Conservation (phyloP, 352 stramenopile genomes). For the Pythium inflatum region DNA sequence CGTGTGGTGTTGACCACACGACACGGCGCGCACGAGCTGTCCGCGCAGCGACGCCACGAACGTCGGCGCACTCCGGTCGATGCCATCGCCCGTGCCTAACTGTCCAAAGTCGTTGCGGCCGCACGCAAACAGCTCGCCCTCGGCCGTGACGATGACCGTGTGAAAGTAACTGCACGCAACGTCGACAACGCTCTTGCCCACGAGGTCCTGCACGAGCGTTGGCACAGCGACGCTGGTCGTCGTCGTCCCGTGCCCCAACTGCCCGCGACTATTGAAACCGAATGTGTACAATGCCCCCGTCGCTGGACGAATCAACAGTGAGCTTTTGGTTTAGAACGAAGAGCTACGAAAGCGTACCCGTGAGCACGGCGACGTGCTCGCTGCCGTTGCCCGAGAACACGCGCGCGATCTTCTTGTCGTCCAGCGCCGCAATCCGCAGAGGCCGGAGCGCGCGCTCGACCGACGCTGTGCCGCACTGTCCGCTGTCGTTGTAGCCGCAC, state of each 20-base stretch:
- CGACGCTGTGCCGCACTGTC: conserved; percentile 89
- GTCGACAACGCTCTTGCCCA: conserved; percentile 62
- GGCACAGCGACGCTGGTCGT: conserved; percentile 53
- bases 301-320: conserved; percentile 48
- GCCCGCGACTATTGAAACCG: conserved; percentile 92
- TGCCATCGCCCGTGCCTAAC: conserved; percentile 71
- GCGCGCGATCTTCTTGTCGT: conserved; percentile 61
- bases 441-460: conserved; percentile 72
- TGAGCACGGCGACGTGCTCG: conserved; percentile 89
- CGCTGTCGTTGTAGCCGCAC: conserved; percentile 95
- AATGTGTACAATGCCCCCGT: conserved; percentile 87
- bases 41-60: conserved; percentile 56
- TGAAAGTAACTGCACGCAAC: conserved; percentile 94
- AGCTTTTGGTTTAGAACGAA: conserved; percentile 13
- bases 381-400: conserved; percentile 93
- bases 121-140: conserved; percentile 84
- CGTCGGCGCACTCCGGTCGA: conserved; percentile 70
- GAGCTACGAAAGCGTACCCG: conserved; percentile 38
- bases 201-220: conserved; percentile 49
- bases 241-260: conserved; percentile 85
- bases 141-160: conserved; percentile 78
- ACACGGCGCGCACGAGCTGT: conserved; percentile 66
- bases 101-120: conserved; percentile 94
- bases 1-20: conserved; percentile 37
- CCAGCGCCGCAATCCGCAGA: conserved; percentile 51